These are phyloP conservation scores for Aspergillaceae sp. DNA, from an alignment of 2,329 filamentous ascomycete genomes.

Conservation along the genomic window DNA sequence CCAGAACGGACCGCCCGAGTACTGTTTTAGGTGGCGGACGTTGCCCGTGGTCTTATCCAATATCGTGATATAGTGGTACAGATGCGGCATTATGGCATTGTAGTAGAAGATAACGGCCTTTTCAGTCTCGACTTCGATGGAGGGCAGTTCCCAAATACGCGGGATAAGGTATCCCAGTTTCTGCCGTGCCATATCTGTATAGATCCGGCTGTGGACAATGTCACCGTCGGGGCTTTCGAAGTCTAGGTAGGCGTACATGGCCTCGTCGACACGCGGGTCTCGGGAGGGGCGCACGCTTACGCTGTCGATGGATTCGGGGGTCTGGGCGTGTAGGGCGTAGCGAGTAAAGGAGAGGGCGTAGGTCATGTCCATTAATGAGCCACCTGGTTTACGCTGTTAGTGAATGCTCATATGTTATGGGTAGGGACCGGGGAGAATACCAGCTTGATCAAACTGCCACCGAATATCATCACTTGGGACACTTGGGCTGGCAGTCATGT, in stretches of 20 bases:
- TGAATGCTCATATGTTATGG: slow-evolving; percentile 1
- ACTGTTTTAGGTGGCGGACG: slow-evolving; percentile 15
- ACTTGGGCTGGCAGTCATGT: slow-evolving; percentile 18
- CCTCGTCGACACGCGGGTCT: slow-evolving; percentile 23
- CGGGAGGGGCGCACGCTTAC: slow-evolving; percentile 18
- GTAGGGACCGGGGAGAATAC: slow-evolving; percentile 4
- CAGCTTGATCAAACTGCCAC: slow-evolving; percentile 30
- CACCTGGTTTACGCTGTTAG: slow-evolving; percentile 14
- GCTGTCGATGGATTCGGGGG: slow-evolving; percentile 22
- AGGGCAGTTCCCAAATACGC: slow-evolving; percentile 25
- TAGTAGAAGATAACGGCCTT: slow-evolving; percentile 24
- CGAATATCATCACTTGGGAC: slow-evolving; percentile 27
- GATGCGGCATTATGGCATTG: slow-evolving; percentile 27
- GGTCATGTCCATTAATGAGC: slow-evolving; percentile 33
- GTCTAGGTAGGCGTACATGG: slow-evolving; percentile 22
- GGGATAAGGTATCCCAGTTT: slow-evolving; percentile 17
- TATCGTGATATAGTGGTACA: slow-evolving; percentile 27
- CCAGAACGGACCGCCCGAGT: slow-evolving; percentile 23
- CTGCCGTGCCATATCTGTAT: slow-evolving; percentile 22
- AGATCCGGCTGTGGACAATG: slow-evolving; percentile 19
- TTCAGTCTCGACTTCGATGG: slow-evolving; percentile 25
- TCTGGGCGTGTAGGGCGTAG: slow-evolving; percentile 22
- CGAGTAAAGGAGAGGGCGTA: slow-evolving; percentile 28
- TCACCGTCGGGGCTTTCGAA: slow-evolving; percentile 15
- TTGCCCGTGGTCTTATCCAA: slow-evolving; percentile 19